These are phyloP conservation scores for Hanseniaspora gamundiae DNA, from an alignment of 1,139 yeast species.

Conservation along the genomic window DNA sequence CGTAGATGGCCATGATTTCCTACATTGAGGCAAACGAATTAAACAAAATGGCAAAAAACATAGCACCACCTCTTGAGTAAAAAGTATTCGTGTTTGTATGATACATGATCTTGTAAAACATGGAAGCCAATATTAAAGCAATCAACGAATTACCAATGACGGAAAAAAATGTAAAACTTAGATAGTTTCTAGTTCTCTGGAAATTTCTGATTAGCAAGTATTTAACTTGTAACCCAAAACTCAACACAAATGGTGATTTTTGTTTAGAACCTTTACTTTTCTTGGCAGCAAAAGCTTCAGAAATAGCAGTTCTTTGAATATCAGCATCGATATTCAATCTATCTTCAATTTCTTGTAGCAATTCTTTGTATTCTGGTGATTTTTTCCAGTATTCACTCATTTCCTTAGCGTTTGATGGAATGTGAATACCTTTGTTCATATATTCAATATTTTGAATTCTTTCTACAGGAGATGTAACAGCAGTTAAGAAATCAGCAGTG, in stretches of 20 bases:
- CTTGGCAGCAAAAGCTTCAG: conserved; percentile 42
- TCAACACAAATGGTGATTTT: conserved; percentile 52
- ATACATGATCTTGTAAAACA: conserved; percentile 48
- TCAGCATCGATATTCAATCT: conserved; percentile 15
- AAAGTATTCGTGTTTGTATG: conserved; percentile 38
- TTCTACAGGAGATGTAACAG: conserved; percentile 28
- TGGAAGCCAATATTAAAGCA: conserved; percentile 63
- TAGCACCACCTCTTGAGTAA: conserved; percentile 54
- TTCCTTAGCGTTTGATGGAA: conserved; percentile 62
- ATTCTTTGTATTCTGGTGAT: conserved; percentile 41
- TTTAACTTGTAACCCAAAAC: conserved; percentile 51
- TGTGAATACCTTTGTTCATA: conserved; percentile 37
- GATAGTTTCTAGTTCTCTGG: conserved; percentile 53
- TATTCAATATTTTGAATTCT: conserved; percentile 24
- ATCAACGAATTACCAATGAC: conserved; percentile 55
- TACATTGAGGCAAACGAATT: conserved; percentile 65
- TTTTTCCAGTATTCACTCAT: conserved; percentile 58
- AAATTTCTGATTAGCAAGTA: conserved; percentile 50
- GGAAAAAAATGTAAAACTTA: conserved; percentile 47
- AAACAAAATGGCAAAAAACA: conserved; percentile 68
- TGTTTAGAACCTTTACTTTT: conserved; percentile 44
- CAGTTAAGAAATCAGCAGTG: conserved; percentile 40
- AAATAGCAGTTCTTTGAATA: conserved; percentile 15
- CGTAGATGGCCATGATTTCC: conserved; percentile 58
- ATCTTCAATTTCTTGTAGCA: conserved; percentile 31